These are phyloP conservation scores for Malus domestica DNA, from an alignment of 306 rosid species.

Conservation along the genomic window DNA sequence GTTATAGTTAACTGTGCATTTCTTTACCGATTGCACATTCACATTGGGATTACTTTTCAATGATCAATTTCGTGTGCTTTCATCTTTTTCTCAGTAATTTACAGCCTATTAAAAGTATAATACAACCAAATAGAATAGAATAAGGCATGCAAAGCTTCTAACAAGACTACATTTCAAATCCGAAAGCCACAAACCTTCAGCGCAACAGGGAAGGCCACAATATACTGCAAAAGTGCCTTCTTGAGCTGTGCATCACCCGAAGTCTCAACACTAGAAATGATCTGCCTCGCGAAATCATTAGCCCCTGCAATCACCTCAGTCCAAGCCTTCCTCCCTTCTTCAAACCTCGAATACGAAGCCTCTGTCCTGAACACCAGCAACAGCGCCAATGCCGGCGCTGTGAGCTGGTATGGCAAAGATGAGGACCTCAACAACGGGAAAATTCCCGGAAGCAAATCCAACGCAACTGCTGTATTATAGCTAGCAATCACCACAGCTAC, in stretches of 20 bases:
- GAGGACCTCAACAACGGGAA: slow-evolving; percentile 55
- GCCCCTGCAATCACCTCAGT: slow-evolving; percentile 53
- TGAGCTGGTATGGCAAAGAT: slow-evolving; percentile 73
- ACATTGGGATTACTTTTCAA: neutral
- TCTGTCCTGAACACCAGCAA: slow-evolving; percentile 81
- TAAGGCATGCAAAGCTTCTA: neutral
- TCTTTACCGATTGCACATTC: neutral
- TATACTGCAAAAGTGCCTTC: slow-evolving; percentile 64
- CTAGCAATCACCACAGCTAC: slow-evolving; percentile 53
- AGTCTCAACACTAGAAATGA: slow-evolving; percentile 34
- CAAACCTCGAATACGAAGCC: slow-evolving; percentile 73
- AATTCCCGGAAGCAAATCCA: slow-evolving; percentile 43
- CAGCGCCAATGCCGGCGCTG: slow-evolving; percentile 83
- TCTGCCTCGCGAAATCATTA: slow-evolving; percentile 59
- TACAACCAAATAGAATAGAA: too few relatives aligned
- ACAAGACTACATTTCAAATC: neutral
- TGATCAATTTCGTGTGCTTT: neutral
- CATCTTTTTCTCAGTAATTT: neutral
- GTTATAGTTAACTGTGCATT: neutral
- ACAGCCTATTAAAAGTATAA: too few relatives aligned
- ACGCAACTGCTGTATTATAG: slow-evolving; percentile 51
- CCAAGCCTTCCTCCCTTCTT: slow-evolving; percentile 90
- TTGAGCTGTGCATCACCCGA: slow-evolving; percentile 38
- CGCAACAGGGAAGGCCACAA: slow-evolving; percentile 66
- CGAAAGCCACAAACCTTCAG: slow-evolving; percentile 47